Conservation (phyloP, 495 filamentous ascomycete species). For the Bacidia rubella region DNA sequence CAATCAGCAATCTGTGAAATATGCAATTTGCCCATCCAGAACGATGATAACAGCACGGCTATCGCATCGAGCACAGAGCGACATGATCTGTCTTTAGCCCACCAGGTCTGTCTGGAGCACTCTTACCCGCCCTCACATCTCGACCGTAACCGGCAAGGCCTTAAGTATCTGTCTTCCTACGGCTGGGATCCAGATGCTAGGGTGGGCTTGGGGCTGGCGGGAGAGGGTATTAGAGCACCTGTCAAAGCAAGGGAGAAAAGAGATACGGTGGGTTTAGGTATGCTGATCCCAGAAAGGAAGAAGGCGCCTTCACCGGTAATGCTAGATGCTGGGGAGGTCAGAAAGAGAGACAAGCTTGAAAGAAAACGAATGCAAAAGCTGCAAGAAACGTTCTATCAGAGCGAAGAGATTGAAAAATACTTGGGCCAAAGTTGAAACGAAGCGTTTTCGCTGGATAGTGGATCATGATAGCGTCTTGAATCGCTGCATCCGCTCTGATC, state of each 20-base stretch:
- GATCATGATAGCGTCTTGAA: too few species aligned
- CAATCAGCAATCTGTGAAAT: slow-evolving; percentile 34
- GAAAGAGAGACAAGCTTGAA: slow-evolving; percentile 45
- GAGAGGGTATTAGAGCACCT: slow-evolving; percentile 63
- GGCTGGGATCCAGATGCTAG: slow-evolving; percentile 83
- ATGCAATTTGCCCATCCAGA: slow-evolving; percentile 41
- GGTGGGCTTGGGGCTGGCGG: slow-evolving; percentile 52
- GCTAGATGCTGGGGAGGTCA: slow-evolving; percentile 56
- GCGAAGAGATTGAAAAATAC: slow-evolving; percentile 59
- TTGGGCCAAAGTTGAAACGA: slow-evolving; percentile 31
- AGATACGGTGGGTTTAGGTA: slow-evolving; percentile 61
- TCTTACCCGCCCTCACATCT: slow-evolving; percentile 75
- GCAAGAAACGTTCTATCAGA: slow-evolving; percentile 52
- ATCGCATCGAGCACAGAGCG: slow-evolving; percentile 16
- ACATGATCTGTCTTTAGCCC: slow-evolving; percentile 63
- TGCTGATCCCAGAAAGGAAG: slow-evolving; percentile 27
- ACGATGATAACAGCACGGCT: slow-evolving; percentile 1
- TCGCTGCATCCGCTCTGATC: too few species aligned
- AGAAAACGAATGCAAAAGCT: slow-evolving; percentile 50
- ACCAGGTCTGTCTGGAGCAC: slow-evolving; percentile 68
- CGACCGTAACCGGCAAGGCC: slow-evolving; percentile 62
- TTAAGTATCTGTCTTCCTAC: slow-evolving; percentile 59
- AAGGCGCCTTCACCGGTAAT: slow-evolving; percentile 28
- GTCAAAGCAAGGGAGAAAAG: slow-evolving; percentile 60
- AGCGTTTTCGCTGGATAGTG: too few species aligned